A percentile compares a stretch with the other conserved stretches of the same genome.
These are phyloP conservation scores for Metroxylon sagu DNA, from an alignment of 176 grass and related monocot species.

Conservation along the genomic window DNA sequence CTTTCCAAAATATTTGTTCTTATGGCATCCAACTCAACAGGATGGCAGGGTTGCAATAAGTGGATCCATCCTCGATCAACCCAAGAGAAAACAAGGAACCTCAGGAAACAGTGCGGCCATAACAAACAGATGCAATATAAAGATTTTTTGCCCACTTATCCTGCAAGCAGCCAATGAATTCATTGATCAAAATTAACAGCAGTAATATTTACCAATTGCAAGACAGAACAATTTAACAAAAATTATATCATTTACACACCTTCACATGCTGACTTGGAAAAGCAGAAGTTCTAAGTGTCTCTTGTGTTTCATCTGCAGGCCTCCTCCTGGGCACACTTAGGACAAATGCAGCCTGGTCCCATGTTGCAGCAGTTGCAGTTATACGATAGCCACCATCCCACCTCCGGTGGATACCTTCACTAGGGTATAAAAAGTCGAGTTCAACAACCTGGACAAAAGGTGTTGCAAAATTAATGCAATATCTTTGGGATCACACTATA, in stretches of 20 bases:
- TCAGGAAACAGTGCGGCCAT: slow-evolving; percentile 90
- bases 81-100: slow-evolving; percentile 19
- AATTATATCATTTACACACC: slow-evolving; percentile 28
- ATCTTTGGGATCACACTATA: no score
- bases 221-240: background rate
- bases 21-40: slow-evolving; percentile 21
- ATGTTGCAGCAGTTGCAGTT: slow-evolving; percentile 82
- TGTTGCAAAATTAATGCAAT: background rate
- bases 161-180: slow-evolving; percentile 40
- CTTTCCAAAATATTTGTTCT: slow-evolving; percentile 17
- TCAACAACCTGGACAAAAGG: slow-evolving; percentile 69
- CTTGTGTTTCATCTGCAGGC: slow-evolving; percentile 78
- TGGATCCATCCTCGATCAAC: background rate
- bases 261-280: slow-evolving; percentile 96
- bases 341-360: slow-evolving; percentile 83
- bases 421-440: slow-evolving; percentile 95
- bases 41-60: background rate
- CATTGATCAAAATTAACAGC: background rate
- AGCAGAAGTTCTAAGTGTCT: slow-evolving; percentile 85
- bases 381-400: slow-evolving; percentile 90
- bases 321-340: slow-evolving; percentile 83
- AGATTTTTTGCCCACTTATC: slow-evolving; percentile 95
- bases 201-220: background rate
- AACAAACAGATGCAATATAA: slow-evolving; percentile 89
- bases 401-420: slow-evolving; percentile 93